Conservation (phyloP, 139 green algal genomes). For the Coelastrella sp. region DNA sequence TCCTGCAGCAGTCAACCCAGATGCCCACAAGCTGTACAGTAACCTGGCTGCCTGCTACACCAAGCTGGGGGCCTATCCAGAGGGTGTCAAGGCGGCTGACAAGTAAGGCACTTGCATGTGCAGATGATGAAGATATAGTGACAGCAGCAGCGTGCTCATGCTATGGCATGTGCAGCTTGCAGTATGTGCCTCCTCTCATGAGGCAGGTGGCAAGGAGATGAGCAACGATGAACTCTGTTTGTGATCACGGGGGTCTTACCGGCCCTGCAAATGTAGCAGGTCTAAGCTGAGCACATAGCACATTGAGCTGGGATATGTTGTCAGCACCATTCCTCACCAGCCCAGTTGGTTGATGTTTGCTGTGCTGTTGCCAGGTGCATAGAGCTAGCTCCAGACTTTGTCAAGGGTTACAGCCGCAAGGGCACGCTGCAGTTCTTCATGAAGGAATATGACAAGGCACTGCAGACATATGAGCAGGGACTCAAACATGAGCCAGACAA, state of each 20-base stretch:
- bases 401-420: constrained; percentile 92
- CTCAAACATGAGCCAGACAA: constrained; percentile 92
- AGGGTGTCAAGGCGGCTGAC: constrained; percentile 94
- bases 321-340: too few species aligned
- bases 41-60: constrained; percentile 99
- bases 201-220: too few species aligned
- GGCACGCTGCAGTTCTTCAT: constrained; percentile 97
- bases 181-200: too few species aligned
- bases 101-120: constrained; percentile 46
- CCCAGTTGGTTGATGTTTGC: not conserved
- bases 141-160: too few species aligned
- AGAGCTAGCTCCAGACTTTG: constrained; percentile 91
- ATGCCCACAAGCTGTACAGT: constrained; percentile 97
- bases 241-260: too few species aligned
- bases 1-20: constrained; percentile 80
- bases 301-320: not conserved
- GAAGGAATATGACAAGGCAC: constrained; percentile 92
- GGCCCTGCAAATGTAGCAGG: not conserved
- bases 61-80: constrained; percentile 95
- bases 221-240: too few species aligned
- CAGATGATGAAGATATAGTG: too few species aligned
- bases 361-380: constrained; percentile 87
- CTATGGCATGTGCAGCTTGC: not conserved
- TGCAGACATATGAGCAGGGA: constrained; percentile 86
- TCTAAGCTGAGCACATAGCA: not conserved